Evolutionary conservation across 805 yeast species (phyloP), one percentile per base, ranked within the genome.

Genomic region (Kodamaea fukazawae): DNA sequence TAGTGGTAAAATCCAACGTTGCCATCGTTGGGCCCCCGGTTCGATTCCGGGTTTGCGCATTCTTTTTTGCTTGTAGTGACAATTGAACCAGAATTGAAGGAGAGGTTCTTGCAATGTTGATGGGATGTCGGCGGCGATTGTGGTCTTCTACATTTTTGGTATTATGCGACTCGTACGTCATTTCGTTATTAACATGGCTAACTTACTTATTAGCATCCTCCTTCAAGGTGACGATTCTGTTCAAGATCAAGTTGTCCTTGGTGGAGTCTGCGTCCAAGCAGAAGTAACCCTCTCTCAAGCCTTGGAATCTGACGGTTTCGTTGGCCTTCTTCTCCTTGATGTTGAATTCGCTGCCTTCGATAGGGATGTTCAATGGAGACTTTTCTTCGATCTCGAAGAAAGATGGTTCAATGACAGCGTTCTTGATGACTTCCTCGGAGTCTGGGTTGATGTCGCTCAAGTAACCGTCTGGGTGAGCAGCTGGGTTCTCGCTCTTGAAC

Each of bases 301-400:
- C 99, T 71, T 93, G 99, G 88, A 93, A 93, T 65, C 99, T 79
- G 23, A 86, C 88, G n/a, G 90, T 77, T 61, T 90, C 95, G 47
- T 73, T 66, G 25, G 73, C 73, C 29, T 65, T 64, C 44, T 75
- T 73, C 60, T 93, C 97, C 50, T 76, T 72, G 49, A 89, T 83
- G 56, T 75, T 73, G 59, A 88, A 86, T 47, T 82, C 82, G 36
- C 79, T 74, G 29, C 73, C 72, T 23, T 75, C 72, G 20, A 81
- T 73, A 29, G 70, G 73, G 52, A 79, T 67, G 49, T 80, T 80
- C 80, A 91, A 78, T 44, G 97, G 97, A 17, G 91, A 80, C 49
- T 76, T 79, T 44, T 63, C 61, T 51, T 77, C 67, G 40, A 93
- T 78, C 38, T 85, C 85, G 32, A 63, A 59, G 63, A 90, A 83